Conservation (phyloP, 2,329 filamentous ascomycete species). For the Sporothrix protearum region DNA sequence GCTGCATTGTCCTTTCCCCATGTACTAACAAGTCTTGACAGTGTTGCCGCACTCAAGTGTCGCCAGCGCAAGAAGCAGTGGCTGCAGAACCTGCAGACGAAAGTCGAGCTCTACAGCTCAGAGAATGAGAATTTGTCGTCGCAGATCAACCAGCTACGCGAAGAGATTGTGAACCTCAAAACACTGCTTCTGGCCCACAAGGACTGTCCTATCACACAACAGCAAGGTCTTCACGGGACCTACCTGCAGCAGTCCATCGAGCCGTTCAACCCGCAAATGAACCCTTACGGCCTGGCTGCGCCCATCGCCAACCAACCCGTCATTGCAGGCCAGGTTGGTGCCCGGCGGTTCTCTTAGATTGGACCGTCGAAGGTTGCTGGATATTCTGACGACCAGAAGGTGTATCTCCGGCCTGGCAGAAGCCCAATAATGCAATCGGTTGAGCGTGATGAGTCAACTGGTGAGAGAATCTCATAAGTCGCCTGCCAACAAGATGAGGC, state of each 20-base stretch:
- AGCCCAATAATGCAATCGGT: neutral
- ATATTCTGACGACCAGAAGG: too few relatives aligned
- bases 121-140: conserved; percentile 86
- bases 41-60: conserved; percentile 93
- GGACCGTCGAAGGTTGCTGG: too few relatives aligned
- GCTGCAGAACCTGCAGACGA: conserved; percentile 89
- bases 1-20: too few relatives aligned
- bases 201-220: conserved; percentile 88
- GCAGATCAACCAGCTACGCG: conserved; percentile 78
- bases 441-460: neutral
- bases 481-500: neutral
- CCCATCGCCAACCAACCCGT: conserved; percentile 52
- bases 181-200: conserved; percentile 91
- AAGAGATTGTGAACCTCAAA: conserved; percentile 94
- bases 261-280: conserved; percentile 54
- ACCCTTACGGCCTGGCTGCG: conserved; percentile 56
- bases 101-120: conserved; percentile 86
- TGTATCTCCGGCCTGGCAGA: too few relatives aligned
- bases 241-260: conserved; percentile 54
- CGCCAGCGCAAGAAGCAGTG: conserved; percentile 98
- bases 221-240: conserved; percentile 64
- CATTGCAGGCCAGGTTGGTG: conserved; percentile 52
- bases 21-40: conserved; percentile 40
- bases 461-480: neutral
- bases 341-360: conserved; percentile 53